Evolutionary conservation across 2,329 filamentous ascomycete species (phyloP).

Genomic region (Aureobasidium sp.): DNA sequence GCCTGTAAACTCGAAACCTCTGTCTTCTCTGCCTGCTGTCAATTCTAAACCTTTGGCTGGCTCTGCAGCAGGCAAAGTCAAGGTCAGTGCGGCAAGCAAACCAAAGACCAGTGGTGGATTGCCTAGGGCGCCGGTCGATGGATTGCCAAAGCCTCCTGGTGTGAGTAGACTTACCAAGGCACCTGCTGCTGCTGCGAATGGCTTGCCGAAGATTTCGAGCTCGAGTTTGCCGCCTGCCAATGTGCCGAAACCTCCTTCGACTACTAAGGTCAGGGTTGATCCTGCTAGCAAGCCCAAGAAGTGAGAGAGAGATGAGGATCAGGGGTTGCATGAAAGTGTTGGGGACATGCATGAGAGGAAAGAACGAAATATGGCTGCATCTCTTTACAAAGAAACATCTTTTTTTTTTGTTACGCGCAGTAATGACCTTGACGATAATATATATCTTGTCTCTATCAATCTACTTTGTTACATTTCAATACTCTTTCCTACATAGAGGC

Average conservation of each 20-base stretch:
- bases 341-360: background rate
- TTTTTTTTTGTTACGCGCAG: background rate
- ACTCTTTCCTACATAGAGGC: background rate
- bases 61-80: constrained; percentile 13
- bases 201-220: background rate
- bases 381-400: background rate
- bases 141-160: constrained; percentile 2
- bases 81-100: constrained; percentile 18
- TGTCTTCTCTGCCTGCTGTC: background rate
- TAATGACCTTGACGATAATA: background rate
- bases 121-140: constrained; percentile 4
- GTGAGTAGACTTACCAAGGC: constrained; percentile 1
- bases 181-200: background rate
- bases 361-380: background rate
- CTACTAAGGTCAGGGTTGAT: constrained; percentile 17
- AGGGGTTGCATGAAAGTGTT: background rate
- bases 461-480: background rate
- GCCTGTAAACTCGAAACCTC: background rate
- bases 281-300: constrained; percentile 18
- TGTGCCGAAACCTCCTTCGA: constrained; percentile 10
- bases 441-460: background rate
- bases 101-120: constrained; percentile 12
- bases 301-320: background rate
- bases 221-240: constrained; percentile 3
- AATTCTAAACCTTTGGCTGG: background rate